phyloP scores from a whole-genome alignment of 331 rosid species.

The Pyracantha coccinea region DNA sequence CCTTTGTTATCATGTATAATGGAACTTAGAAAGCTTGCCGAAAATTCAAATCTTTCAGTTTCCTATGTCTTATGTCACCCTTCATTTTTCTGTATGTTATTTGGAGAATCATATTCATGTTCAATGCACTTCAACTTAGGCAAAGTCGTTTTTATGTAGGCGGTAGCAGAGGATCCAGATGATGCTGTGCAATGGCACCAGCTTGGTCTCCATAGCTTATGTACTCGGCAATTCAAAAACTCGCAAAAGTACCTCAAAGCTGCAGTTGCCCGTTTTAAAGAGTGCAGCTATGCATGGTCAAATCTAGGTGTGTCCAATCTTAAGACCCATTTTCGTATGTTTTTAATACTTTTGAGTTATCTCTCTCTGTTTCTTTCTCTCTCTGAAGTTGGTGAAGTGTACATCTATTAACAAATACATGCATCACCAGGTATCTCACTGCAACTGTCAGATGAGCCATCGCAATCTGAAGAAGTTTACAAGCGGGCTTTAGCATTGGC shows the following conservation, averaged over 20 bases:
- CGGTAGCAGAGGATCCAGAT: constrained; percentile 84
- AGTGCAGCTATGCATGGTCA: constrained; percentile 83
- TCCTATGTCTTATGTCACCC: neutral
- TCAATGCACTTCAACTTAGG: neutral
- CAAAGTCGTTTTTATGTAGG: constrained; percentile 35
- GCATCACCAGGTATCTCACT: constrained; percentile 63
- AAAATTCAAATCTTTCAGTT: neutral
- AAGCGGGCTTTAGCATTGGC: constrained; percentile 70
- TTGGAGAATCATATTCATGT: neutral
- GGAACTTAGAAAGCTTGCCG: too few species aligned
- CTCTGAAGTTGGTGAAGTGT: neutral
- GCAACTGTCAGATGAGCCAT: constrained; percentile 65
- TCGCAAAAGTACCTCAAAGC: constrained; percentile 81
- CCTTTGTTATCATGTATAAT: too few species aligned
- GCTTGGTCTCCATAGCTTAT: constrained; percentile 86
- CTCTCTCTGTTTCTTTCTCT: neutral
- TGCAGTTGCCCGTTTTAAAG: constrained; percentile 58
- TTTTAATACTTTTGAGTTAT: too few species aligned
- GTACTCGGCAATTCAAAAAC: constrained; percentile 63
- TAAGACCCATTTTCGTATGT: neutral
- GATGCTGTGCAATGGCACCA: constrained; percentile 95
- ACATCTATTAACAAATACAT: neutral
- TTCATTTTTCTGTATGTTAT: neutral
- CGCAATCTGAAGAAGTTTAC: constrained; percentile 71
- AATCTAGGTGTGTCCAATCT: constrained; percentile 53